Conservation (phyloP, 129 eudicot genomes). For the Arctium lappa region DNA sequence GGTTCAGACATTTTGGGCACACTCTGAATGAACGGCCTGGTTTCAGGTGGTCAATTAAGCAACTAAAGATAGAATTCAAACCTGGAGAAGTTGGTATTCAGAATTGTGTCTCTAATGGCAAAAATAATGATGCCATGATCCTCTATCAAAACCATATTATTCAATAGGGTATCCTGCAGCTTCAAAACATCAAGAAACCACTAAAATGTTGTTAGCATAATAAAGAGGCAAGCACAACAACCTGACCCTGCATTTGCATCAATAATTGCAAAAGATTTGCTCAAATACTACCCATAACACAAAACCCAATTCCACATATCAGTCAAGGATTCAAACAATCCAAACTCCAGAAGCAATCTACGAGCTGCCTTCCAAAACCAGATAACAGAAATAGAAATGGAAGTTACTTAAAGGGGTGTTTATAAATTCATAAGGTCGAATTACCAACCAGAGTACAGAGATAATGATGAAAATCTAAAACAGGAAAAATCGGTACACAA, state of each 20-base stretch:
- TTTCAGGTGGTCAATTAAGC: not conserved
- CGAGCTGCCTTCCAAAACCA: slow-evolving; percentile 1
- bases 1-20: not conserved
- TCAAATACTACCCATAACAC: not conserved
- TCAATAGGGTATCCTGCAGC: not conserved
- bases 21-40: not conserved
- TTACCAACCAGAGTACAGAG: slow-evolving; percentile 5
- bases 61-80: not conserved
- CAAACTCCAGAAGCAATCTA: not conserved
- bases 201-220: not conserved
- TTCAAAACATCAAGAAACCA: not conserved
- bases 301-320: not conserved
- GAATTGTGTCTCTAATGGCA: not conserved
- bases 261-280: not conserved
- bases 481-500: slow-evolving; percentile 10
- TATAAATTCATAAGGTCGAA: slow-evolving; percentile 21
- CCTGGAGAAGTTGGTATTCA: not conserved
- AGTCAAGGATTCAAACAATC: not conserved
- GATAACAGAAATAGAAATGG: not conserved
- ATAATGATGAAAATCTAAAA: slow-evolving; percentile 4
- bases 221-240: not conserved
- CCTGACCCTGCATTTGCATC: not conserved
- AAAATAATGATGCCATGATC: not conserved
- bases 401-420: slow-evolving; percentile 1
- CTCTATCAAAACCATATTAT: not conserved